Base-by-base conservation (phyloP, 192 early-diverging fungal genomes). In the Diversispora epigaea region DNA sequence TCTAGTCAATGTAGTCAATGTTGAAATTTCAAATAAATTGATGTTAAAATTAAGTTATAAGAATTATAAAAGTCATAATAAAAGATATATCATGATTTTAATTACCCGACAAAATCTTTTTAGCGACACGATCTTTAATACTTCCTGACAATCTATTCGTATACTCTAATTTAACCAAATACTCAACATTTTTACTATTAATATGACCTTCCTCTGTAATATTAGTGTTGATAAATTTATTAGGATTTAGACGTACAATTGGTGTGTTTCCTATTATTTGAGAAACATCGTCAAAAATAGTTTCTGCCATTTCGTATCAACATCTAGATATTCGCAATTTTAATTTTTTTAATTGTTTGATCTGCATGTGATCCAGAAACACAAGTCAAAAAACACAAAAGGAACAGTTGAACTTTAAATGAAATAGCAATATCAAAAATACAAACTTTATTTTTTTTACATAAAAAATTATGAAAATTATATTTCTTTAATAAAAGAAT, bases 121-220 rank as follows among this genome's bases (percentile, higher is more conserved):
- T 86, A 44, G 93, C 93, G 4, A 91, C 85, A 17, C 93, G 81
- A 79, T 94, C 91, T 77, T 92, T 94, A 56, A 90, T 85, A 25
- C 90, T 91, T 11, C 87, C 88, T 50, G 81, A 79, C n/a, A 80
- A 77, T 2, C 90, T 88, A 71, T 92, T 93, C 57, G 83, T 82
- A 79, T 86, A 94, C 76, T 94, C 93, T 6, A 91, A 83, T 77
- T 94, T 94, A 56, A 87, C 93, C 6, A 90, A 64, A 1, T 92
- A 67, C 62, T 92, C 86, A 0, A 89, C 86, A 78, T 79, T 46
- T 32, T 60, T 45, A 2, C 63, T 61, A 9, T 21, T 7, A 60
- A 11, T 56, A 62, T 17, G 75, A 50, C 14, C 71, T 76, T 11
- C n/a, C 12, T 54, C 50, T 2, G 15, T 40, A 32, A 32, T 32